Base-by-base conservation (phyloP, 169 alveolate genomes). In the Eimeria acervulina region DNA sequence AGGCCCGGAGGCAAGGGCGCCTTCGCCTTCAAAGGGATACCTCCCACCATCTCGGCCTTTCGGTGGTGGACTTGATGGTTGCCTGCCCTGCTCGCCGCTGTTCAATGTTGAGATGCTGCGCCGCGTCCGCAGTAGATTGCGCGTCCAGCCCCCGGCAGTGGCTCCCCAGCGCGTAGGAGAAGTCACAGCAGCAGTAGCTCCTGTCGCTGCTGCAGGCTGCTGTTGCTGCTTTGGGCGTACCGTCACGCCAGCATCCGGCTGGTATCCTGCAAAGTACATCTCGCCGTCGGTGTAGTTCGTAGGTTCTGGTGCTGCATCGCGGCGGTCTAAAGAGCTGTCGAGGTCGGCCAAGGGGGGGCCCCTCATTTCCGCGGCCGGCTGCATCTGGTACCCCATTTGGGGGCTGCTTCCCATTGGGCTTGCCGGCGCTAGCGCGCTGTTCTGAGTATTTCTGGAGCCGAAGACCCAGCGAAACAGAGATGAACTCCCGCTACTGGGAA, bases 401-500 rank as follows among this genome's bases (percentile, higher is more conserved):
- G 80, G 80, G 78, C 93, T 85, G 59, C 80, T 55, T 7, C 78
- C 93, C 15, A 51, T 52, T 15, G 78, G 80, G 61, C 93, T 85
- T 19, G 90, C 59, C 33, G 63, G 6, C 19, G 55, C 80, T 0
- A 52, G 31, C 19, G 93, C 88, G 63, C 40, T 59, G 59, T 85
- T 85, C 44, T 85, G 61, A 2, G 80, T 42, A 38, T 85, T 85
- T 7, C 80, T 47, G 3, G 74, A 55, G 23, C 93, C 93, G 26
- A 85, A 85, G 44, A 85, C 93, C 93, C 93, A 59, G 13, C 93
- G 93, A 42, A 85, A 59, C 38, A 85, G 21, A n/a, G 93, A 85
- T 2, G 93, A 85, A 17, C 93, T 85, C 78, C 93, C 93, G 38
- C 93, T 85, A 61, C 93, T 85, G 19, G 93, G 93, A 2, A 85